These are phyloP conservation scores for Xanthoconium stramineum DNA, from an alignment of 768 basidiomycete species.

Conservation along the genomic window DNA sequence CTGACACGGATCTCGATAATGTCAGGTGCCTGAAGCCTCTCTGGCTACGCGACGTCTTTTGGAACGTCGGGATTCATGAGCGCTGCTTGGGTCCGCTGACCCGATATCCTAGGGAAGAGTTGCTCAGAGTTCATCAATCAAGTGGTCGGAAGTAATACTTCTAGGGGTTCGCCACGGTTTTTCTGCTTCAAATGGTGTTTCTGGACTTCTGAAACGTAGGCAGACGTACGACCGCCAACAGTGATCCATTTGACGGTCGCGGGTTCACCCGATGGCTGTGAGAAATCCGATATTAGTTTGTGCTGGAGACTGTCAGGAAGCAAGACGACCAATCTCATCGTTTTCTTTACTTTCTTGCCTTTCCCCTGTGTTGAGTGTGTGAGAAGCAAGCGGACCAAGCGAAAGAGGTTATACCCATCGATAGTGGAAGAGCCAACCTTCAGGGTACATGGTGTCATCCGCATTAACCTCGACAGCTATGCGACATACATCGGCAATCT, in stretches of 20 bases:
- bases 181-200: slow-evolving; percentile 14
- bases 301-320: neutral
- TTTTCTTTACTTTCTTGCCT: slow-evolving; percentile 49
- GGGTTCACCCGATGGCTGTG: slow-evolving; percentile 62
- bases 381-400: slow-evolving; percentile 3
- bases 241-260: slow-evolving; percentile 74
- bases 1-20: neutral
- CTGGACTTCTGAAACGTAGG: slow-evolving; percentile 66
- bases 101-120: slow-evolving; percentile 1
- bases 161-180: neutral
- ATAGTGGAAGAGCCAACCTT: slow-evolving; percentile 64
- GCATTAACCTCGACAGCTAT: slow-evolving; percentile 68
- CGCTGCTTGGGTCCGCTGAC: neutral
- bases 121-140: neutral
- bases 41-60: slow-evolving; percentile 7
- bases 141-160: neutral
- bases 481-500: slow-evolving; percentile 53
- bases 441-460: slow-evolving; percentile 63
- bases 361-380: slow-evolving; percentile 43
- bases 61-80: neutral
- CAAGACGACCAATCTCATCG: slow-evolving; percentile 45
- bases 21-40: neutral
- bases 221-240: slow-evolving; percentile 76
- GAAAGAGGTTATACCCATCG: slow-evolving; percentile 50
- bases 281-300: slow-evolving; percentile 1